phyloP scores from a whole-genome alignment of 2,329 filamentous ascomycete species.

The Botrytis tulipae region DNA sequence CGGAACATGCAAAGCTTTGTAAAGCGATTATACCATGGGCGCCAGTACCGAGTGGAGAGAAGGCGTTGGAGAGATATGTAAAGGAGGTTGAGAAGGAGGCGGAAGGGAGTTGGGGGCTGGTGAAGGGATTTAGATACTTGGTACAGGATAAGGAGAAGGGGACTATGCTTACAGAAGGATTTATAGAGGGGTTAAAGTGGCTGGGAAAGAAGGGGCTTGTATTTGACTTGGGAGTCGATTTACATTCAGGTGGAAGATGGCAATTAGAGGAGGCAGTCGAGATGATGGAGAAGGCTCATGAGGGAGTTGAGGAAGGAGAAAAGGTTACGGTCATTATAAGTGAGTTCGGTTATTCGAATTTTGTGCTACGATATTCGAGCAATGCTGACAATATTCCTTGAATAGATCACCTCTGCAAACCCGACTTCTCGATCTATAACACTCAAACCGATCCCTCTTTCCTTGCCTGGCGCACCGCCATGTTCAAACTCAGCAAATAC shows the following conservation, averaged over 20 bases:
- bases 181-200: conserved; percentile 65
- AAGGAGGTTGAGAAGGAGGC: conserved; percentile 57
- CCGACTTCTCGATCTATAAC: conserved; percentile 66
- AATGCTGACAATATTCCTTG: conserved; percentile 3
- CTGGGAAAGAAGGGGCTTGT: conserved; percentile 61
- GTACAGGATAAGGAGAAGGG: conserved; percentile 73
- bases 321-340: conserved; percentile 45
- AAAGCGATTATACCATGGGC: conserved; percentile 80
- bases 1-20: conserved; percentile 54
- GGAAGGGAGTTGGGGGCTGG: conserved; percentile 59
- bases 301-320: conserved; percentile 56
- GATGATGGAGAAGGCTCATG: conserved; percentile 67
- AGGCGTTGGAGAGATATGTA: conserved; percentile 64
- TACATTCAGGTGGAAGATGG: conserved; percentile 69
- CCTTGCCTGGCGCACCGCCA: conserved; percentile 65
- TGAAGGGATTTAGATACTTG: conserved; percentile 80
- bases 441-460: conserved; percentile 47
- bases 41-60: conserved; percentile 66
- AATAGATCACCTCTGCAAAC: conserved; percentile 86
- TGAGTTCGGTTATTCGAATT: conserved; percentile 25
- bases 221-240: conserved; percentile 85
- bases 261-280: conserved; percentile 70
- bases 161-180: conserved; percentile 60
- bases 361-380: background rate
- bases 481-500: conserved; percentile 65